A percentile compares a stretch with the other conserved stretches of the same genome.
Evolutionary conservation across 805 yeast species (phyloP).

Genomic region (Schwanniomyces polymorphus): DNA sequence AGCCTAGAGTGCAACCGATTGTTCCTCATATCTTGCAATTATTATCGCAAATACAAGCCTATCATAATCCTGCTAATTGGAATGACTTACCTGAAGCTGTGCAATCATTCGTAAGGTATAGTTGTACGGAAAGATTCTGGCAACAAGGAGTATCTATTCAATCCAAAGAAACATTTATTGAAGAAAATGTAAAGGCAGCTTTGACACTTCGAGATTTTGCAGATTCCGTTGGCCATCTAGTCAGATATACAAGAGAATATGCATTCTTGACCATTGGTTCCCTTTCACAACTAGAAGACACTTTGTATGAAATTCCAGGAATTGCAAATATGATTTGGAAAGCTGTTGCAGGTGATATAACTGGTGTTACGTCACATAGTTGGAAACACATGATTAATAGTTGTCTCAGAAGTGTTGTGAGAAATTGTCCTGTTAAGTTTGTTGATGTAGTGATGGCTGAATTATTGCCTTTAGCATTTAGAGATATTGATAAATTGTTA

Average conservation of each 20-base stretch:
- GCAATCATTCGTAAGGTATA: conserved; percentile 85
- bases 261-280: conserved; percentile 89
- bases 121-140: conserved; percentile 95
- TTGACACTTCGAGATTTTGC: conserved; percentile 95
- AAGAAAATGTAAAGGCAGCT: conserved; percentile 91
- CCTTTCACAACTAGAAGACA: conserved; percentile 84
- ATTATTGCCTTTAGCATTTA: conserved; percentile 74
- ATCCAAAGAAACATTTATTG: conserved; percentile 89
- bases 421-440: conserved; percentile 78
- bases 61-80: conserved; percentile 95
- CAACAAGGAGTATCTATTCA: conserved; percentile 96
- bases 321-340: conserved; percentile 76
- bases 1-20: conserved; percentile 88
- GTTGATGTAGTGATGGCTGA: conserved; percentile 71
- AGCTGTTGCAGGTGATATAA: conserved; percentile 80
- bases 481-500: conserved; percentile 71
- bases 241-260: conserved; percentile 93
- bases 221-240: conserved; percentile 94
- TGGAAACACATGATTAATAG: conserved; percentile 97
- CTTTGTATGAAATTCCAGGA: conserved; percentile 82
- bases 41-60: conserved; percentile 87
- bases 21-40: conserved; percentile 87
- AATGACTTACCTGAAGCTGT: conserved; percentile 81
- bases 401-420: conserved; percentile 80
- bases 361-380: conserved; percentile 89